A percentile compares a stretch with the other conserved stretches of the same genome.
phyloP scores from a whole-genome alignment of 2,329 filamentous ascomycete species.

The Hirsutella rhossiliensis region DNA sequence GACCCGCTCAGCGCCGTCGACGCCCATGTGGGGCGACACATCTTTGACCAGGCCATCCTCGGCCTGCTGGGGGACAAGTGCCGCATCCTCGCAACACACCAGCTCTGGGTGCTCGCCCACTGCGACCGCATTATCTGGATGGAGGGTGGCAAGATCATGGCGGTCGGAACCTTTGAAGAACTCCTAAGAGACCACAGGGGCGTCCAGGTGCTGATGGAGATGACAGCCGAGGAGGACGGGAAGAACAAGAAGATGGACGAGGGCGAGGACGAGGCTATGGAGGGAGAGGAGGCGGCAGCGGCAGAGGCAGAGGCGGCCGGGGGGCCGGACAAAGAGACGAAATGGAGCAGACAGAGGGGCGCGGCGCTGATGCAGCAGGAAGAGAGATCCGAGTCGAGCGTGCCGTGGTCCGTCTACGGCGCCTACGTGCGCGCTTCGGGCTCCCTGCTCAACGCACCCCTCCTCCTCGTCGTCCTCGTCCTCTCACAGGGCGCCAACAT shows the following conservation, averaged over 20 bases:
- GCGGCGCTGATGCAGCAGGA: constrained; percentile 58
- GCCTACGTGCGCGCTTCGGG: constrained; percentile 70
- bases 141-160: constrained; percentile 72
- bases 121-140: constrained; percentile 93
- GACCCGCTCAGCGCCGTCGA: constrained; percentile 59
- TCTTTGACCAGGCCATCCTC: constrained; percentile 91
- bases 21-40: constrained; percentile 57
- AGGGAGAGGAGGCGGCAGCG: constrained; percentile 1
- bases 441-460: constrained; percentile 52
- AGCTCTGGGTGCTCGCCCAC: constrained; percentile 81
- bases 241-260: constrained; percentile 39
- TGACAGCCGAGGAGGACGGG: constrained; percentile 59
- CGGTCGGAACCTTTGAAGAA: constrained; percentile 80
- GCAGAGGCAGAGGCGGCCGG: constrained; percentile 19
- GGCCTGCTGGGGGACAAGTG: constrained; percentile 83
- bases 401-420: constrained; percentile 68
- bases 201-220: constrained; percentile 77
- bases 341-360: constrained; percentile 41
- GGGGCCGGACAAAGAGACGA: constrained; percentile 28
- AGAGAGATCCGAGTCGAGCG: constrained; percentile 60
- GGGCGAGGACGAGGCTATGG: constrained; percentile 26
- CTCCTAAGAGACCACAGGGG: constrained; percentile 67
- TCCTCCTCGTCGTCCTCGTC: constrained; percentile 51
- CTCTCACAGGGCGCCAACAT: constrained; percentile 78
- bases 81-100: constrained; percentile 84